Base-by-base conservation (phyloP, 768 basidiomycete genomes). In the Suillus americanus region DNA sequence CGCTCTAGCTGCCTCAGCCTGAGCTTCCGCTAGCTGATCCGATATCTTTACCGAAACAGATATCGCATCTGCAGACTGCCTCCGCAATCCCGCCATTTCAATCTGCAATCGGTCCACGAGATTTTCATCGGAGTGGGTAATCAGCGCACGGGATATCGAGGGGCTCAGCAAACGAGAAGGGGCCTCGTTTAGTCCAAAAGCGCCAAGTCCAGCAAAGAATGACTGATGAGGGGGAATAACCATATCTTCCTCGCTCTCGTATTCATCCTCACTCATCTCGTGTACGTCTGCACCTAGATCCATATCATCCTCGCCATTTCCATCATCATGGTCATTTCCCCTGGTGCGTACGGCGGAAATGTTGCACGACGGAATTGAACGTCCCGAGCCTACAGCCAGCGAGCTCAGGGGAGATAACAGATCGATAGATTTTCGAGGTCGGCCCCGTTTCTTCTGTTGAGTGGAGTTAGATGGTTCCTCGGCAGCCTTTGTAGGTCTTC, bases 241-340 rank as follows among this genome's bases (percentile, higher is more conserved):
- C 73, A 84, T 76, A 53, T 88, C 89, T 64, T 90, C 89, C 70
- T 90, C 89, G 70, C 89, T 91, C 73, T 89, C 88, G 66, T 79
- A 88, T 37, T 74, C 77, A 46, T 86, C 84, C 66, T 82, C 84
- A 59, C 85, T 86, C n/a, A 75, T 68, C 53, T 74, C 72, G 43
- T 80, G 80, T 23, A 79, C 80, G 68, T 70, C 77, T 51, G 77
- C 71, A 38, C 77, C 78, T 61, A 79, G 79, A 28, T 78, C 65
- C 63, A 69, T 68, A 54, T 73, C 75, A 18, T 76, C 83, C 5
- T 82, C 79, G 13, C 80, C 79, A 28, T 74, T 74, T 48, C 77
- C 77, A 48, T 78, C 79, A 61, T 76, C 76, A 28, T 75, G 78
- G 7, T 67, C 67, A n/a, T 60, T 41, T 20, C 57, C 51, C 25